Evolutionary conservation across 2,329 filamentous ascomycete species (phyloP).

Genomic region (Diaporthe helianthi): DNA sequence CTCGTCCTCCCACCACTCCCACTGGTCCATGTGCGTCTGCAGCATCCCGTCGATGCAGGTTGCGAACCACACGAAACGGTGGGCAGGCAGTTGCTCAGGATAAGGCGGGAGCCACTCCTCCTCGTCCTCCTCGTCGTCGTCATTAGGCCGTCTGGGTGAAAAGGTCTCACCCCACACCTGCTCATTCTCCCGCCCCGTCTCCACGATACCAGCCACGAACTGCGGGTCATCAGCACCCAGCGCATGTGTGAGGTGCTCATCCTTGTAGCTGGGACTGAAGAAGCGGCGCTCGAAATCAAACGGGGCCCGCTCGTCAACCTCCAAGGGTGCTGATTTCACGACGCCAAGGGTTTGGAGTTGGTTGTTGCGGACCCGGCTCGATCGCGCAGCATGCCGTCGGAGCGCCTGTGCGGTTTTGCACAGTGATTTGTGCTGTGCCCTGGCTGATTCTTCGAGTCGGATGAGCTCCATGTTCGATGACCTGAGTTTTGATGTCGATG

Average conservation of each 20-base stretch:
- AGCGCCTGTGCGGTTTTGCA: neutral
- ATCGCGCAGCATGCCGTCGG: fast-evolving
- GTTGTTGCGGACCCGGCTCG: neutral
- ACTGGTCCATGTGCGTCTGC: neutral
- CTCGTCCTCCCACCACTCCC: neutral
- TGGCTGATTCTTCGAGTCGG: neutral
- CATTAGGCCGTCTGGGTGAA: neutral
- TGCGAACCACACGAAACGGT: neutral
- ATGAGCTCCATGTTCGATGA: neutral
- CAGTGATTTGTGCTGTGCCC: neutral
- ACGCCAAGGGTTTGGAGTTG: neutral
- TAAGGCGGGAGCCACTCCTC: neutral
- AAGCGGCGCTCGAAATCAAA: neutral
- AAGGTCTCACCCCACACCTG: neutral
- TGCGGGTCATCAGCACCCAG: neutral
- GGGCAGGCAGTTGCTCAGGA: neutral
- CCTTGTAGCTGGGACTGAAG: neutral
- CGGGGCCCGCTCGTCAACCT: neutral
- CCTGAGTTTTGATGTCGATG: neutral
- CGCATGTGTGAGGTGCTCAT: neutral
- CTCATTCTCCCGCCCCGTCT: neutral
- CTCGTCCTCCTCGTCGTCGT: too few species aligned
- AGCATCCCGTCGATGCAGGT: neutral
- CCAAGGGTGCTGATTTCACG: neutral
- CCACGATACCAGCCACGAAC: neutral